Evolutionary conservation across 2,329 filamentous ascomycete species (phyloP).

Genomic region (Bipolaris gigantea): DNA sequence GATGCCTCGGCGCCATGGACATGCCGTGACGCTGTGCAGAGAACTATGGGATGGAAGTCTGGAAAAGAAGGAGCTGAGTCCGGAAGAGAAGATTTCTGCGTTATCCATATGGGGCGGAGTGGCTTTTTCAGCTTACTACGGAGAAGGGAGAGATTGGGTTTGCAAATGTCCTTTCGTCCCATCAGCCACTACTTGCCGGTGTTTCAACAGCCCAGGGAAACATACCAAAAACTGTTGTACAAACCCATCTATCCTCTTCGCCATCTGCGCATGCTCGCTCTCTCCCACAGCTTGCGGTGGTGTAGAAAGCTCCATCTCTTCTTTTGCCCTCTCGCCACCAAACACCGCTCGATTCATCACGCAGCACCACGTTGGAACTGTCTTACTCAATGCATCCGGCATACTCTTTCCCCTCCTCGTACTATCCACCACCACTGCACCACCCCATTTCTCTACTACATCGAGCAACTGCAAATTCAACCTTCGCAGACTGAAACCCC

Average conservation of each 20-base stretch:
- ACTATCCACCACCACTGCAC: conserved; percentile 88
- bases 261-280: conserved; percentile 81
- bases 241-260: conserved; percentile 60
- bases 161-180: conserved; percentile 54
- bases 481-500: conserved; percentile 83
- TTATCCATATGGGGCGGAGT: conserved; percentile 78
- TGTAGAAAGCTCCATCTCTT: conserved; percentile 59
- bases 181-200: background rate
- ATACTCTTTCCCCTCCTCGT: conserved; percentile 92
- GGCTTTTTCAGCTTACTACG: conserved; percentile 66
- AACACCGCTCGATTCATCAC: conserved; percentile 83
- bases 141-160: conserved; percentile 60
- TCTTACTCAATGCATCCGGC: conserved; percentile 93
- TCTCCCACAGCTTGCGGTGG: conserved; percentile 71
- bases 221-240: conserved; percentile 53
- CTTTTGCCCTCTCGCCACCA: conserved; percentile 54
- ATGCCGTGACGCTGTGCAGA: conserved; percentile 80
- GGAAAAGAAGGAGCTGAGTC: conserved; percentile 53
- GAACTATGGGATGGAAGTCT: conserved; percentile 72
- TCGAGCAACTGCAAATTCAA: conserved; percentile 81
- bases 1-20: conserved; percentile 69
- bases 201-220: conserved; percentile 6
- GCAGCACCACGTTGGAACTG: conserved; percentile 89
- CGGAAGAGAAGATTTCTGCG: conserved; percentile 62
- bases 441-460: conserved; percentile 66